Percentiles rank a stretch among this genome's conserved stretches.
These are phyloP conservation scores for Cyberlindnera saturnus DNA, from an alignment of 805 yeast genomes.

Conservation along the genomic window DNA sequence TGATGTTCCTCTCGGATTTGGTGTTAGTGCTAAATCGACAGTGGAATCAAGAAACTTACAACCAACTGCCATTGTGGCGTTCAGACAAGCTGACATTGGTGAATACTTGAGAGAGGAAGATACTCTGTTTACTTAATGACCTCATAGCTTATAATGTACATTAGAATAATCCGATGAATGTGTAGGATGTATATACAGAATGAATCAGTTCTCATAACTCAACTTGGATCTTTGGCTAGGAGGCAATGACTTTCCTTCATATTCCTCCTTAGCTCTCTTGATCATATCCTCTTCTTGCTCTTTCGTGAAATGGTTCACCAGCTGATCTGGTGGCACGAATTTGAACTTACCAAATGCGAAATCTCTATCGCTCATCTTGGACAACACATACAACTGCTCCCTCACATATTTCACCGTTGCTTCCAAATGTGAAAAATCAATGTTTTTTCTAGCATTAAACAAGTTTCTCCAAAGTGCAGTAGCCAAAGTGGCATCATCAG, in stretches of 20 bases:
- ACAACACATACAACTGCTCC: conserved; percentile 81
- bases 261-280: conserved; percentile 43
- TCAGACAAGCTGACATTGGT: conserved; percentile 96
- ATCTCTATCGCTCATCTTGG: conserved; percentile 82
- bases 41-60: conserved; percentile 80
- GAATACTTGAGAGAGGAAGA: conserved; percentile 98
- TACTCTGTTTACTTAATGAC: conserved; percentile 69
- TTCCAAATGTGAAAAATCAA: conserved; percentile 79
- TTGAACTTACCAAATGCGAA: conserved; percentile 87
- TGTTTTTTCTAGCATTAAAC: conserved; percentile 76
- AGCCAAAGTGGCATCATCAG: conserved; percentile 74
- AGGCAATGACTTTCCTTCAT: conserved; percentile 35
- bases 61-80: conserved; percentile 93
- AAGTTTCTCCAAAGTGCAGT: conserved; percentile 86
- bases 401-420: conserved; percentile 87
- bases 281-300: conserved; percentile 56
- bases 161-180: not conserved
- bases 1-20: conserved; percentile 92
- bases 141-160: not conserved
- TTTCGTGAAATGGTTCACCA: conserved; percentile 63
- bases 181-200: not conserved
- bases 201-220: conserved; percentile 9
- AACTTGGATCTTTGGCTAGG: conserved; percentile 57
- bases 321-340: conserved; percentile 77
- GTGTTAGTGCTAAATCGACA: conserved; percentile 89